phyloP scores from a whole-genome alignment of 768 basidiomycete species.

The Mycena belliarum region DNA sequence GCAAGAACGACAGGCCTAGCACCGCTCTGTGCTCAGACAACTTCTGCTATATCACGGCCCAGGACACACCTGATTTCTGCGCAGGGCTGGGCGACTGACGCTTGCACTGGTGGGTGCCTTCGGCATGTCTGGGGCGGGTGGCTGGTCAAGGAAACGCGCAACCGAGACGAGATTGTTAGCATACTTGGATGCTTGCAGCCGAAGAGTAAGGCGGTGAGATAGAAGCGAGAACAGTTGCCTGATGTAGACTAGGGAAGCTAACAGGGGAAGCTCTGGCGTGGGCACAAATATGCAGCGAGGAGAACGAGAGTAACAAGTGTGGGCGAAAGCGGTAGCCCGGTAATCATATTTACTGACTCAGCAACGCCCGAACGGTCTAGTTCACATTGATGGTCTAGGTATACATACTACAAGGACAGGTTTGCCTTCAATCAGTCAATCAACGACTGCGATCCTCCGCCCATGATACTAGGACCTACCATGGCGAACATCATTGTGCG shows the following conservation, averaged over 20 bases:
- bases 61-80: constrained; percentile 69
- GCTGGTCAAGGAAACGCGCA: neutral
- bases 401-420: no score
- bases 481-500: neutral
- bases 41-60: neutral
- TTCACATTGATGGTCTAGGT: no score
- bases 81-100: constrained; percentile 61
- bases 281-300: neutral
- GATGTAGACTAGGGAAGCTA: neutral
- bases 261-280: neutral
- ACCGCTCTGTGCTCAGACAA: neutral
- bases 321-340: no score
- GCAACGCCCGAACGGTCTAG: no score
- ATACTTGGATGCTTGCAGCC: neutral
- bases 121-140: constrained; percentile 54
- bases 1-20: constrained; percentile 77
- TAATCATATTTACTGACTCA: no score
- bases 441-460: no score
- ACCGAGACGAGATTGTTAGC: neutral
- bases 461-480: constrained; percentile 6
- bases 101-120: constrained; percentile 47
- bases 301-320: no score
- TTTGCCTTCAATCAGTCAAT: no score
- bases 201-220: neutral
- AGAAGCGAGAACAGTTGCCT: neutral